Evolutionary conservation across 2,329 filamentous ascomycete genomes (phyloP), one percentile per base, ranked within the genome.

Genomic region (Colletotrichum sp.): DNA sequence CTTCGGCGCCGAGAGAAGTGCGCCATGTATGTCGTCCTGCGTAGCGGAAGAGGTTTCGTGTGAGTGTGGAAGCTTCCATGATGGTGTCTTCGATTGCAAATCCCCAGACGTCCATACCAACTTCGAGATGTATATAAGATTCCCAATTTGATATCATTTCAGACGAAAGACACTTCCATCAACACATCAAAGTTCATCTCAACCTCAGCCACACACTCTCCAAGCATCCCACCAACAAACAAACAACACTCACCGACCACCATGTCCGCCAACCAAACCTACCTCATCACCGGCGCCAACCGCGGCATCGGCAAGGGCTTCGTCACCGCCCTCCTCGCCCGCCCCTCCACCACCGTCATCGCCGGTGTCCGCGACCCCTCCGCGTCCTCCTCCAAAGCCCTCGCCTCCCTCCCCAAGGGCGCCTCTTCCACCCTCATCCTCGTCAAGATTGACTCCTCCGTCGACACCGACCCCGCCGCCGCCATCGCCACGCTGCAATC

Each of bases 401-500:
- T 89, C n/a, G 24, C 66, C 5, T 66, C 79, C 2, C 80, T 90
- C 0, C 83, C 87, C 8, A 82, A 74, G 5, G 86, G 78, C 24
- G 38, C 79, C 3, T 80, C 78, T 16, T 87, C 82, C 48, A 78
- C 67, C 2, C 77, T 90, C 10, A 81, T 88, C 30, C 71, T 88
- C 13, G 80, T 88, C 30, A 84, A 87, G 75, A 81, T 88, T 74
- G 88, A 90, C 61, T 81, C 82, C 1, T 78, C 77, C 5, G 81
- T 82, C 5, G 80, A 83, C 9, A 76, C 79, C 2, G 85, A 86
- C 70, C 78, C 85, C 2, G 78, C 77, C 16, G 78, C 78, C 16
- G 84, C 84, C 10, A 78, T 85, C 4, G 60, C 80, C 18, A 76
- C 80, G 4, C 80, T 87, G 1, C 77, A 81, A 2, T 32, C 68